A percentile compares a stretch with the other conserved stretches of the same genome.
Evolutionary conservation across 1,284 basidiomycete species (phyloP).

Genomic region (Phellinidium pouzarii): DNA sequence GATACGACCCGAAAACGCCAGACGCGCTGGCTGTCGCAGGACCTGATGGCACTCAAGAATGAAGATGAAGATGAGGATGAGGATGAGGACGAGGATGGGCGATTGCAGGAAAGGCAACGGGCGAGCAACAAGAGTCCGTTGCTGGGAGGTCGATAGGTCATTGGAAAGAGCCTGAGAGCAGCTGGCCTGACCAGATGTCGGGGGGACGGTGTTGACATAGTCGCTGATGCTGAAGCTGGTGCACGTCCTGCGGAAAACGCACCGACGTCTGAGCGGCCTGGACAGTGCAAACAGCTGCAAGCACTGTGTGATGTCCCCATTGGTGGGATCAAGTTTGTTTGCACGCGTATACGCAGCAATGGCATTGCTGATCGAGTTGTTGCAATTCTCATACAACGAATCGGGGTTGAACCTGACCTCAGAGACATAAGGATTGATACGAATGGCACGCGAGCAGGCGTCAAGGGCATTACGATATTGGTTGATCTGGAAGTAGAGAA

Average conservation of each 20-base stretch:
- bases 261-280: constrained; percentile 67
- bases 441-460: constrained; percentile 96
- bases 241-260: constrained; percentile 90
- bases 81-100: constrained; percentile 25
- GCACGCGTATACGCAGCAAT: constrained; percentile 96
- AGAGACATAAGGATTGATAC: constrained; percentile 98
- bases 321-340: constrained; percentile 81
- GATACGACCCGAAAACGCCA: constrained; percentile 42
- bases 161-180: constrained; percentile 64
- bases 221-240: constrained; percentile 38
- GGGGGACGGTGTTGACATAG: constrained; percentile 35
- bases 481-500: constrained; percentile 99
- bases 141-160: constrained; percentile 44
- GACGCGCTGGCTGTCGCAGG: constrained; percentile 45
- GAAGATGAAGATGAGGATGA: too few relatives aligned
- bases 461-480: constrained; percentile 98
- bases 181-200: constrained; percentile 52
- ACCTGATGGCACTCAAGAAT: constrained; percentile 27
- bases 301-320: constrained; percentile 72
- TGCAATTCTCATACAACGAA: constrained; percentile 95
- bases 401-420: constrained; percentile 99
- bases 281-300: constrained; percentile 71
- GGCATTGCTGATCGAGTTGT: constrained; percentile 97
- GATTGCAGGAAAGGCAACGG: constrained; percentile 46
- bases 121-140: constrained; percentile 59